phyloP scores from a whole-genome alignment of 2,329 filamentous ascomycete genomes.

The Aspergillus fructus region DNA sequence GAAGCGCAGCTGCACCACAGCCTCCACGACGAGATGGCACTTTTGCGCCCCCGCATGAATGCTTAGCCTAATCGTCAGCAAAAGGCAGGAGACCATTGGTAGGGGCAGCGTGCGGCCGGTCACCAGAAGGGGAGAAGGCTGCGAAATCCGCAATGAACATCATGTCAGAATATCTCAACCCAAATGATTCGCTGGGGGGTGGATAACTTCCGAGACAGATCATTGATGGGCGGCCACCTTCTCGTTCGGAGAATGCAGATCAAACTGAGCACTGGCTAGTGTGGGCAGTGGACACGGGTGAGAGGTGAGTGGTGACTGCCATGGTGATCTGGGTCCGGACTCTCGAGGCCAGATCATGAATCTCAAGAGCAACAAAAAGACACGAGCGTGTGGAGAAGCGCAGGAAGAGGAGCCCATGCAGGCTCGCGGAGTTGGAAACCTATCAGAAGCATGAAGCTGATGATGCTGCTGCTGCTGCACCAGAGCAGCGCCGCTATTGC shows the following conservation, averaged over 20 bases:
- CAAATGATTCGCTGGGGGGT: background rate
- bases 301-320: too few species aligned
- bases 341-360: background rate
- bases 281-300: background rate
- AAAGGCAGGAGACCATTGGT: slow-evolving; percentile 16
- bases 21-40: background rate
- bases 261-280: background rate
- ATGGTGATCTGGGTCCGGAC: background rate
- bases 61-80: slow-evolving; percentile 9
- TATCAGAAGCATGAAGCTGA: slow-evolving; percentile 10
- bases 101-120: slow-evolving; percentile 14
- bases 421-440: slow-evolving; percentile 16
- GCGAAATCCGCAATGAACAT: background rate
- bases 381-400: background rate
- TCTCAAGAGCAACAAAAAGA: background rate
- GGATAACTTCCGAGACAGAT: background rate
- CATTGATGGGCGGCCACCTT: too few species aligned
- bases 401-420: slow-evolving; percentile 13
- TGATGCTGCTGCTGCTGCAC: too few species aligned
- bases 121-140: slow-evolving; percentile 10
- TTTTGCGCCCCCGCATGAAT: slow-evolving; percentile 16
- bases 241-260: background rate
- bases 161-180: too few species aligned
- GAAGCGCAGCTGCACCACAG: background rate
- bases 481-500: background rate